Base-by-base conservation (phyloP, 129 eudicot genomes). In the Flaveria linearis region DNA sequence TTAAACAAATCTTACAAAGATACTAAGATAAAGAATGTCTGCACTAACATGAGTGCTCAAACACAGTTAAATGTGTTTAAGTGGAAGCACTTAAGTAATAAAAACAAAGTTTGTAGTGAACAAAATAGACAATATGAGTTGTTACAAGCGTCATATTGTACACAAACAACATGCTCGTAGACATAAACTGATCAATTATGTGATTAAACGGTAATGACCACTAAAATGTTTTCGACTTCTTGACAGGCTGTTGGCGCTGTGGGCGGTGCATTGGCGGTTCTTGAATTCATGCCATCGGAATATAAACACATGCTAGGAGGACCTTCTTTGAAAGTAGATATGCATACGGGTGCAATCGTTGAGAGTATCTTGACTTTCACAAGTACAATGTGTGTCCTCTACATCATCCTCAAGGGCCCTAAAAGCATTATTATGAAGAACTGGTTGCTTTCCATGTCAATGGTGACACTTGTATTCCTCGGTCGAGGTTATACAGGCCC, bases 251-350 rank as follows among this genome's bases (percentile, higher is more conserved):
- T 83, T 47, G 96, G 97, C 64, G 93, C 93, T 11, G 90, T 83
- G 20, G 91, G 86, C 51, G 97, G 93, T 62, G 91, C 84, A 11
- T 6, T 89, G 26, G 93, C 90, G 33, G 71, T 89, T 68, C 50
- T 69, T 41, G 93, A 86, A 50, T 73, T 89, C 45, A 89, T 92
- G 96, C 97, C 97, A 9, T 22, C 6, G 28, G 71, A 87, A 76
- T 87, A 89, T 74, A 85, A 89, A 61, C 89, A 87, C 78, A 89
- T 84, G 91, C 73, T 92, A 2, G 92, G 83, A 43, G 97, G 97
- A 26, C 97, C 97, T 53, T 80, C 88, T 42, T 66, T 89, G 33
- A 86, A 87, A 84, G 96, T 89, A 12, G 97, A 87, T 66, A 50
- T 86, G 80, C 91, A 92, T 81, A 89, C 96, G 9, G 96, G 96